A percentile compares a stretch with the other conserved stretches of the same genome.
Evolutionary conservation across 2,329 filamentous ascomycete genomes (phyloP).

Genomic region (Trematosphaeria pertusa): DNA sequence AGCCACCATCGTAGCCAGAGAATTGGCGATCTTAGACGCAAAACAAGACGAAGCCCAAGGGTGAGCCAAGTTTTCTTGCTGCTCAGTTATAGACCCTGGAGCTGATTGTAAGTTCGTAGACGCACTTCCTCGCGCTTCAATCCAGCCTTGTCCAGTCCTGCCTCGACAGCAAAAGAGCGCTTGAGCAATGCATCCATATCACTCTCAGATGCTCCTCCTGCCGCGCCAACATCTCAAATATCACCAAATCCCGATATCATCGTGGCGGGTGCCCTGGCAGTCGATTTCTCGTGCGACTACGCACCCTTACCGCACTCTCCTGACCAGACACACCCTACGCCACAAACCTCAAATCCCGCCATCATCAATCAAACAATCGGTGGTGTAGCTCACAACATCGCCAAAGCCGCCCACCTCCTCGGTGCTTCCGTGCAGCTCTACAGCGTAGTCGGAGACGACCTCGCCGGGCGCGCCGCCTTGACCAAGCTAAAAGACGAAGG

Average conservation of each 20-base stretch:
- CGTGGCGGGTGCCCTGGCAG: conserved; percentile 87
- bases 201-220: conserved; percentile 12
- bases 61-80: conserved; percentile 45
- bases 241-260: conserved; percentile 66
- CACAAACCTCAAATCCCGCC: conserved; percentile 86
- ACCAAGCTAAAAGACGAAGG: conserved; percentile 68
- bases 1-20: conserved; percentile 69
- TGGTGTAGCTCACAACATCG: conserved; percentile 91
- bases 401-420: conserved; percentile 78
- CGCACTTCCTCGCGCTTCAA: conserved; percentile 28
- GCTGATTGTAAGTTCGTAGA: conserved; percentile 50
- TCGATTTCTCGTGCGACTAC: conserved; percentile 88
- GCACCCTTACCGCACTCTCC: conserved; percentile 52
- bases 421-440: conserved; percentile 73
- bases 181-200: conserved; percentile 23
- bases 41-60: conserved; percentile 43
- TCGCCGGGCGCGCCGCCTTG: conserved; percentile 76
- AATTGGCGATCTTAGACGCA: conserved; percentile 63
- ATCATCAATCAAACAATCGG: conserved; percentile 82
- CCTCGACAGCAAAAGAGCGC: conserved; percentile 17
- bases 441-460: conserved; percentile 81
- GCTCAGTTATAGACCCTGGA: conserved; percentile 34
- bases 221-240: conserved; percentile 14
- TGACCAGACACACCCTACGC: conserved; percentile 54
- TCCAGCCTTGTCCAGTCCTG: conserved; percentile 25